Percentiles rank a stretch among this genome's conserved stretches.
Conservation (phyloP, 2,329 filamentous ascomycete genomes). For the Fusarium napiforme region DNA sequence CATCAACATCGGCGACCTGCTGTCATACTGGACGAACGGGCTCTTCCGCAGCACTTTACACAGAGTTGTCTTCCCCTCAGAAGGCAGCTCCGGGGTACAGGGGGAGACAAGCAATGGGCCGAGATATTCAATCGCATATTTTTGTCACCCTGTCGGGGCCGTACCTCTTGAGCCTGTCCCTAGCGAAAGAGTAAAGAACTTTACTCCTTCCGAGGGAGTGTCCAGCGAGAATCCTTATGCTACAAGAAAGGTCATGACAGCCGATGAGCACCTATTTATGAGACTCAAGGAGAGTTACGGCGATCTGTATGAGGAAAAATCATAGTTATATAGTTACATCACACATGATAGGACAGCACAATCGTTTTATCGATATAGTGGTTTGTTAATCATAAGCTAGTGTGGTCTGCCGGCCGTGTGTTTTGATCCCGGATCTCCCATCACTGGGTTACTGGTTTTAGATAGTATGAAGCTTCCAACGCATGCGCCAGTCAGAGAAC, state of each 20-base stretch:
- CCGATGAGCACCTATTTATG: conserved; percentile 71
- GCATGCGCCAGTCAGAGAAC: conserved; percentile 55
- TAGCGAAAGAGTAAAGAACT: conserved; percentile 64
- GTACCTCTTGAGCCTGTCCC: conserved; percentile 68
- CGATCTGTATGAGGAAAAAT: conserved; percentile 61
- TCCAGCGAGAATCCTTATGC: conserved; percentile 59
- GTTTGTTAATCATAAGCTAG: background rate
- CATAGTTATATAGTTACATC: conserved; percentile 20
- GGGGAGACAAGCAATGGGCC: conserved; percentile 63
- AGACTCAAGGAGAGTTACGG: conserved; percentile 69
- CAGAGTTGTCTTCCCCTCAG: conserved; percentile 76
- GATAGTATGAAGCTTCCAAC: conserved; percentile 57
- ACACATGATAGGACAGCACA: background rate
- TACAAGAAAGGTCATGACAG: conserved; percentile 68
- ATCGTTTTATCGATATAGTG: background rate
- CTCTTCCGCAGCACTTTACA: conserved; percentile 89
- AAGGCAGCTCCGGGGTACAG: conserved; percentile 39
- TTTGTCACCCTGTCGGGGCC: conserved; percentile 70
- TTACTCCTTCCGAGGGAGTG: conserved; percentile 48
- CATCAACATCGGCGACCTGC: conserved; percentile 77
- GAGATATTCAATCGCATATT: conserved; percentile 75
- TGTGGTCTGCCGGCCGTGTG: background rate
- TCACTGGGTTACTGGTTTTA: conserved; percentile 37
- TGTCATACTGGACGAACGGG: conserved; percentile 91
- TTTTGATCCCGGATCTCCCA: background rate